phyloP scores from a whole-genome alignment of 176 grass and related monocot genomes.

The Bolboschoenus planiculmis region DNA sequence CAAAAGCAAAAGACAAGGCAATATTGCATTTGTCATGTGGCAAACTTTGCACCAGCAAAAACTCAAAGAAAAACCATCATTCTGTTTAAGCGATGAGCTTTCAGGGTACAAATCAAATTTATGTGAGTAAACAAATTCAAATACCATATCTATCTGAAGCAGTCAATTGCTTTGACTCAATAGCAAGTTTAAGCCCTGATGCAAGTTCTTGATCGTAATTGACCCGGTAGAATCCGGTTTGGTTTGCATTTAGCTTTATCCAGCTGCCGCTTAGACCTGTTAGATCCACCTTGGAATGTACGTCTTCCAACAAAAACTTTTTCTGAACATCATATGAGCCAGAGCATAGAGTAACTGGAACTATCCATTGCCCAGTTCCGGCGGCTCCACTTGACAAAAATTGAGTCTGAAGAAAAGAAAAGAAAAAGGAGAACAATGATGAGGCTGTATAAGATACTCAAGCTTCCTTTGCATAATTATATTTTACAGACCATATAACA shows the following conservation, averaged over 20 bases:
- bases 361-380: conserved; percentile 72
- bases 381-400: conserved; percentile 68
- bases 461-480: not conserved
- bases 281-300: conserved; percentile 46
- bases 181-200: conserved; percentile 50
- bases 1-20: not conserved
- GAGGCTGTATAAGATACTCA: not conserved
- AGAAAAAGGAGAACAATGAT: not conserved
- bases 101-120: not conserved
- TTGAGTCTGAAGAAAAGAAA: conserved; percentile 54
- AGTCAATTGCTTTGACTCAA: conserved; percentile 59
- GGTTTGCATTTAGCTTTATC: conserved; percentile 87
- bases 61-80: not conserved
- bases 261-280: conserved; percentile 42
- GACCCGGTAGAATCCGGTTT: conserved; percentile 90
- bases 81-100: not conserved
- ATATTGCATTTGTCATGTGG: conserved; percentile 1
- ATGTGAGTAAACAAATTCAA: not conserved
- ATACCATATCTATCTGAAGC: conserved; percentile 85
- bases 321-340: conserved; percentile 64
- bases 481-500: not conserved
- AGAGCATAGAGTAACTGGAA: conserved; percentile 76
- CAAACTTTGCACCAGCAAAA: not conserved
- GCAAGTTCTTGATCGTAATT: conserved; percentile 79
- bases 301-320: conserved; percentile 63